Conservation (phyloP, 352 stramenopile species). For the Globisporangium solare region DNA sequence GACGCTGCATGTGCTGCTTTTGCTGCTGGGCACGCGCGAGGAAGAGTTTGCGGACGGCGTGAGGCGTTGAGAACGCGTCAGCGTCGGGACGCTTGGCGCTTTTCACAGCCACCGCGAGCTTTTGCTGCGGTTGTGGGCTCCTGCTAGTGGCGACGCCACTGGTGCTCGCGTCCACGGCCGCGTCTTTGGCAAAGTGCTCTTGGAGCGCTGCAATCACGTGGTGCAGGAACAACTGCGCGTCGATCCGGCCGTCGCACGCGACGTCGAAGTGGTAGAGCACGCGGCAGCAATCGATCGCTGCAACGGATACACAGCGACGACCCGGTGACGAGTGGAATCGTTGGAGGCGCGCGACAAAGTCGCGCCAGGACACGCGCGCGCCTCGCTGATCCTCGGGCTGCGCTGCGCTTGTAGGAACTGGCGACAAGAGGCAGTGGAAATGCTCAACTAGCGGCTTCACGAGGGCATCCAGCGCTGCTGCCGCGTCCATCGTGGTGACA, state of each 20-base stretch:
- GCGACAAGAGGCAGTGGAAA: neutral
- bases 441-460: conserved; percentile 1
- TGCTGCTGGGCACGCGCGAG: conserved; percentile 21
- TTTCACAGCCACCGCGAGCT: conserved; percentile 15
- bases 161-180: neutral
- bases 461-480: neutral
- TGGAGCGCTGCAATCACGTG: conserved; percentile 13
- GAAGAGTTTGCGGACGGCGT: conserved; percentile 40
- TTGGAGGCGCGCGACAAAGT: no score
- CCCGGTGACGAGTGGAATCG: neutral
- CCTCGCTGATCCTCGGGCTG: no score
- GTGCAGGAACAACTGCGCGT: conserved; percentile 13
- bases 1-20: neutral
- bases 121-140: neutral
- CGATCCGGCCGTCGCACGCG: conserved; percentile 21
- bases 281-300: conserved; percentile 23
- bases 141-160: neutral
- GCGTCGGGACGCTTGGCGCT: conserved; percentile 26
- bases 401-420: no score
- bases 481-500: neutral
- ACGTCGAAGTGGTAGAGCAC: conserved; percentile 42
- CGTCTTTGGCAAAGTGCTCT: neutral
- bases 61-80: conserved; percentile 31
- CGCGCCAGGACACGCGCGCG: no score
- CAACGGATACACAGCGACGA: neutral